Evolutionary conservation across 2,329 filamentous ascomycete genomes (phyloP).

Genomic region (Nemania bipapillata): DNA sequence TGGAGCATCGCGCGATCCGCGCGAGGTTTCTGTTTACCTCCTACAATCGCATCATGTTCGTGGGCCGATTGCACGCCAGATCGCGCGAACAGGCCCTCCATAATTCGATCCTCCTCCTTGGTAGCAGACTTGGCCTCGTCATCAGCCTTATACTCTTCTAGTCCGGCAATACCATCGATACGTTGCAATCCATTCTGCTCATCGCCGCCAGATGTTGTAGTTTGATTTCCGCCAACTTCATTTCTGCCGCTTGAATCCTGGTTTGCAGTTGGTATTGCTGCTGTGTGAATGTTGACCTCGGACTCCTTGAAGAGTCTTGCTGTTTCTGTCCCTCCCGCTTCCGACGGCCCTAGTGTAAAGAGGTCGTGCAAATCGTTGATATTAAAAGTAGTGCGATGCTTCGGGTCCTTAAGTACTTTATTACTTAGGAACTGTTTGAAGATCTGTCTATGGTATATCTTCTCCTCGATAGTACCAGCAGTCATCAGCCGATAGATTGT

Average conservation of each 20-base stretch:
- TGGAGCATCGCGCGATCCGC: constrained; percentile 83
- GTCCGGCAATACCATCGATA: constrained; percentile 51
- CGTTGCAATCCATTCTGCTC: constrained; percentile 50
- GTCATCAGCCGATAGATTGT: constrained; percentile 98
- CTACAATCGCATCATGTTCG: constrained; percentile 91
- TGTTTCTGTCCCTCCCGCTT: constrained; percentile 80
- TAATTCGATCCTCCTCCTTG: constrained; percentile 77
- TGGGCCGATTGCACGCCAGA: constrained; percentile 89
- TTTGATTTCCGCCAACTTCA: constrained; percentile 25
- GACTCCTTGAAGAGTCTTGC: constrained; percentile 88
- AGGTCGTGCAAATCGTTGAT: constrained; percentile 90
- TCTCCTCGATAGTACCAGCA: constrained; percentile 96
- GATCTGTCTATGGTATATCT: constrained; percentile 98
- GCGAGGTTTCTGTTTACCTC: constrained; percentile 74
- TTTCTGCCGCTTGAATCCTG: constrained; percentile 31
- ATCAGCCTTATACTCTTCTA: constrained; percentile 55
- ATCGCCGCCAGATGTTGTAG: constrained; percentile 39
- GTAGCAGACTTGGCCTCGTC: constrained; percentile 60
- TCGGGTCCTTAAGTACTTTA: constrained; percentile 93
- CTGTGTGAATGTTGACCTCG: constrained; percentile 72
- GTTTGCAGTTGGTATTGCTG: constrained; percentile 20
- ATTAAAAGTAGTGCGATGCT: constrained; percentile 90
- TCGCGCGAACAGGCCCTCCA: constrained; percentile 88
- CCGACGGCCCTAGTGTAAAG: constrained; percentile 78
- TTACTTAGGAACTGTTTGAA: constrained; percentile 98